Conservation (phyloP, 176 grass and related monocot genomes). For the Ensete glaucum region DNA sequence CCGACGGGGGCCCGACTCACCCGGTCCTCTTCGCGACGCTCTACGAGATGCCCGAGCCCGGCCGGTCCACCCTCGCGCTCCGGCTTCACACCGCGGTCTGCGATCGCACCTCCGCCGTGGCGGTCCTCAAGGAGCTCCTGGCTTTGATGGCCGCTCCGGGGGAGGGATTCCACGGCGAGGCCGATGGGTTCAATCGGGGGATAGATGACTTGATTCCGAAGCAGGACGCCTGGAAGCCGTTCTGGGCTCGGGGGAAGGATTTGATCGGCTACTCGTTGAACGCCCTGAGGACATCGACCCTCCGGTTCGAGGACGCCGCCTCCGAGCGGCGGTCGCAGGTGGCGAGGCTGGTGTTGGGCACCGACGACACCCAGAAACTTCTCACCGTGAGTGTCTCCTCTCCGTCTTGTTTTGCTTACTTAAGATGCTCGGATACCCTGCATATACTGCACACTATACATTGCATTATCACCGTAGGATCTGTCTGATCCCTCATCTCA, state of each 20-base stretch:
- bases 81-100: constrained; percentile 68
- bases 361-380: constrained; percentile 49
- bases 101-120: constrained; percentile 46
- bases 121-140: constrained; percentile 51
- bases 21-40: constrained; percentile 58
- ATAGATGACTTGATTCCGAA: constrained; percentile 68
- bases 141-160: constrained; percentile 29
- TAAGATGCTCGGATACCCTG: no score
- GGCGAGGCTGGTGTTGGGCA: constrained; percentile 37
- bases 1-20: neutral
- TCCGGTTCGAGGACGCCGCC: constrained; percentile 45
- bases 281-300: constrained; percentile 54
- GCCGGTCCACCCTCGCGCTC: constrained; percentile 36
- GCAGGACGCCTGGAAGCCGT: constrained; percentile 67
- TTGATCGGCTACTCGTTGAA: constrained; percentile 90
- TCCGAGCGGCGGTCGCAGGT: constrained; percentile 42
- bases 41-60: constrained; percentile 35
- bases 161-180: neutral
- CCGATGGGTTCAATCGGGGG: constrained; percentile 9
- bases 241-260: constrained; percentile 77
- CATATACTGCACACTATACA: no score
- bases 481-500: no score
- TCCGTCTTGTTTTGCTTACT: neutral
- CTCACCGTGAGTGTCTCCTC: constrained; percentile 40
- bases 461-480: no score